phyloP scores from a whole-genome alignment of 257 asterid species.

The Jacaranda copaia region DNA sequence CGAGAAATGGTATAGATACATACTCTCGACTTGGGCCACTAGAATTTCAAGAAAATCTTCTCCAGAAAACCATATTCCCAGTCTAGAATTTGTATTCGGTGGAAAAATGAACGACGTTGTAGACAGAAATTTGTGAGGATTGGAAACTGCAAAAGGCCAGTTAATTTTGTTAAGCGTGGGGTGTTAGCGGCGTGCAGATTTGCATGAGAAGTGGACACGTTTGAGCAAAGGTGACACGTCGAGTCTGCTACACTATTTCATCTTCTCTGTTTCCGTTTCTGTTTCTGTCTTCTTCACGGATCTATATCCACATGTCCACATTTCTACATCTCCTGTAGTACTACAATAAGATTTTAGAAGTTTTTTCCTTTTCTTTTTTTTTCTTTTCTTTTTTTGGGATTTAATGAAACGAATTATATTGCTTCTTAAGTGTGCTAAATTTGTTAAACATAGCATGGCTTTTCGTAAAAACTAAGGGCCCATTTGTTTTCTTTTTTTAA shows the following conservation, averaged over 20 bases:
- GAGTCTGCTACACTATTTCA: background rate
- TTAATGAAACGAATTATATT: no score
- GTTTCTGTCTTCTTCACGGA: background rate
- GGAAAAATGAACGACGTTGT: background rate
- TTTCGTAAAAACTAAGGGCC: no score
- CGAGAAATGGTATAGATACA: background rate
- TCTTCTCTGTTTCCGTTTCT: background rate
- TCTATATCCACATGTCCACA: background rate
- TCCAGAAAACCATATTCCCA: background rate
- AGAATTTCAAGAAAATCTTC: conserved; percentile 22
- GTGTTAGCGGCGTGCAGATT: conserved; percentile 27
- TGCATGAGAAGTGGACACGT: conserved; percentile 39
- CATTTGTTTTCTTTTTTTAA: no score
- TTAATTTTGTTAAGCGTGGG: background rate
- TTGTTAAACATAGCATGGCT: no score
- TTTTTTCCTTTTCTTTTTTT: background rate
- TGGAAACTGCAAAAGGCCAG: background rate
- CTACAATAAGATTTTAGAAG: background rate
- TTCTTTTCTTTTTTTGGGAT: background rate
- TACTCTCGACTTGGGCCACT: conserved; percentile 30
- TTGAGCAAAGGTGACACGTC: conserved; percentile 38
- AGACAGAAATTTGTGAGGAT: background rate
- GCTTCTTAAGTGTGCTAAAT: no score
- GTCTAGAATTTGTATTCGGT: background rate
- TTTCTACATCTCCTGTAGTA: background rate